These are phyloP conservation scores for Trypanosoma lewisi DNA, from an alignment of 208 protist genomes.

Conservation along the genomic window DNA sequence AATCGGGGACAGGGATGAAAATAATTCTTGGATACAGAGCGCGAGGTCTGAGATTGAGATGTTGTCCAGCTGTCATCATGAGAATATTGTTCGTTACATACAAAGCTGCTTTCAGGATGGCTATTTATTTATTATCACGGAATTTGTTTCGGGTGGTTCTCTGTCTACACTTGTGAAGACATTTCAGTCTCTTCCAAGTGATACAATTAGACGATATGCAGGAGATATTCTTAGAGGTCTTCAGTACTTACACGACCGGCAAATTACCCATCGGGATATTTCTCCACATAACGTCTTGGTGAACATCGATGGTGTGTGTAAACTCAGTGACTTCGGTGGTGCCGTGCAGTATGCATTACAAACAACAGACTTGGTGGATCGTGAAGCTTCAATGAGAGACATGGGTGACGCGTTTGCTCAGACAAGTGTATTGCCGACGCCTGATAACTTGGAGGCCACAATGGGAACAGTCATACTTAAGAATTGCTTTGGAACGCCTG, in stretches of 20 bases:
- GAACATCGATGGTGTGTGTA: conserved; percentile 60
- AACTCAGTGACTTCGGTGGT: conserved; percentile 79
- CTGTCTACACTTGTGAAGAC: conserved; percentile 45
- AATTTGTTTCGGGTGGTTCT: conserved; percentile 67
- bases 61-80: conserved; percentile 43
- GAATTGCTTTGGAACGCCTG: conserved; percentile 52
- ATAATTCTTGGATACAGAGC: conserved; percentile 26
- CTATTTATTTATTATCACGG: conserved; percentile 59
- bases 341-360: conserved; percentile 29
- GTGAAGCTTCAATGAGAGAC: neutral
- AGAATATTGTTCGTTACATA: conserved; percentile 70
- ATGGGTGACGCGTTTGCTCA: neutral
- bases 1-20: conserved; percentile 15
- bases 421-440: neutral
- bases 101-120: conserved; percentile 35
- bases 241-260: conserved; percentile 56
- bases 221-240: conserved; percentile 58
- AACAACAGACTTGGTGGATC: neutral
- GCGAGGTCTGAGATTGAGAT: conserved; percentile 54
- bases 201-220: conserved; percentile 47
- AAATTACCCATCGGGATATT: conserved; percentile 75
- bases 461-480: conserved; percentile 8
- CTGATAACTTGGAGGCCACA: neutral
- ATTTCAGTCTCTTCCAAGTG: conserved; percentile 41
- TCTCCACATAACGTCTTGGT: conserved; percentile 80